Evolutionary conservation across 2,329 filamentous ascomycete species (phyloP), one percentile per base, ranked within the genome.

Genomic region (Sporothrix curviconia): DNA sequence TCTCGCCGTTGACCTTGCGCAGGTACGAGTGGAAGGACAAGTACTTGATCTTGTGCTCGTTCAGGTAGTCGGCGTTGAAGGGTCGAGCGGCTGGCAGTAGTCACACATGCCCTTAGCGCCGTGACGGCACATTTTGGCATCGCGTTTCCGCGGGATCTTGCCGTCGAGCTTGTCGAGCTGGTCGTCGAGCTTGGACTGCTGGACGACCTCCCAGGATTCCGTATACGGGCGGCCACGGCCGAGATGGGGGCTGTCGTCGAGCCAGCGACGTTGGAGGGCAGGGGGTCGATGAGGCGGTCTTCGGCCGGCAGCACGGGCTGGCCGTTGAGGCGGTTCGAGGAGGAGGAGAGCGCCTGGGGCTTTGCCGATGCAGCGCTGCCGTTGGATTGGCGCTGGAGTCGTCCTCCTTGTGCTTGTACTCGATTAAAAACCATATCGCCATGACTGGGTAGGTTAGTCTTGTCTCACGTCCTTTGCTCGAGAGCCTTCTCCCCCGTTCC

Each of bases 101-200:
- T 99, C 94, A 72, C 94, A 99, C 94, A 99, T 99, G 70, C 94
- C 94, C 74, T 96, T 97, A 53, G 88, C 86, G 1, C 92, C 92
- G 70, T 99, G 94, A 61, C 90, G 86, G 75, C 94, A 99, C 91
- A 99, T 94, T 69, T 89, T 89, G 59, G 74, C 70, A 69, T 95
- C 90, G 59, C 80, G 80, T 61, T 81, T 81, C 61, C 92, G 80
- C 19, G 83, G 76, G 53, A 96, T 96, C 75, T 96, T 99, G 64
- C 94, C 94, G 77, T 94, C 87, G 64, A 86, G 81, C 73, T 84
- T 90, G 72, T 99, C 94, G 68, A 99, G 76, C 57, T 81, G 78
- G 68, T 99, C 86, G 69, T 99, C 95, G 9, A 99, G 78, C 2
- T 85, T 78, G 2, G 92, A 95, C 73, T 99, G 94, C 67, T 84